These are phyloP conservation scores for Oryza longistaminata DNA, from an alignment of 176 grass and related monocot species.

Conservation along the genomic window DNA sequence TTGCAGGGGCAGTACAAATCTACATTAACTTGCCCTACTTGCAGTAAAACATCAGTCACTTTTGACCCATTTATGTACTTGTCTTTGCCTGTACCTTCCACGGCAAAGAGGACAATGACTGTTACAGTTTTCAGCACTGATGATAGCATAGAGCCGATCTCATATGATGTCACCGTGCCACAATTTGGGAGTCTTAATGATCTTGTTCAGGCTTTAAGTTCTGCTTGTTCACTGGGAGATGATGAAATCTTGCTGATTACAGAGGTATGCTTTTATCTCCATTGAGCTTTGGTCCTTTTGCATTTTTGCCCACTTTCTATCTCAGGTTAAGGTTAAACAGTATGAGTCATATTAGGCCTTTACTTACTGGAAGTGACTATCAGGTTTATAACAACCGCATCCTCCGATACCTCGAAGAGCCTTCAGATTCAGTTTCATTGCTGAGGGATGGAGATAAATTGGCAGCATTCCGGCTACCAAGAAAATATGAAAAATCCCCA, in stretches of 20 bases:
- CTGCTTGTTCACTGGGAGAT: constrained; percentile 70
- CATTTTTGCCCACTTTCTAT: constrained; percentile 8
- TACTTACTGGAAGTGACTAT: constrained; percentile 33
- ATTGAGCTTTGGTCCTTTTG: not conserved
- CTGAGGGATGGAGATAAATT: constrained; percentile 88
- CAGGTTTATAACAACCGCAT: constrained; percentile 87
- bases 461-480: constrained; percentile 75
- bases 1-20: constrained; percentile 96
- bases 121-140: constrained; percentile 87
- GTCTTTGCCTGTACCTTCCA: constrained; percentile 88
- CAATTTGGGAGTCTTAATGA: constrained; percentile 76
- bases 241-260: constrained; percentile 82
- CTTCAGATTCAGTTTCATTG: constrained; percentile 79
- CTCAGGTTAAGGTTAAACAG: constrained; percentile 32
- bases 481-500: constrained; percentile 54
- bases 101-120: constrained; percentile 75
- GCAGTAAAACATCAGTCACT: constrained; percentile 73
- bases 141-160: constrained; percentile 54
- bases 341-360: constrained; percentile 34
- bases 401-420: constrained; percentile 80
- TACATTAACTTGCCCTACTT: constrained; percentile 80
- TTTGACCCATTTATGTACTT: constrained; percentile 99
- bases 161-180: constrained; percentile 79
- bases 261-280: constrained; percentile 53
- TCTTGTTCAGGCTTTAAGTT: constrained; percentile 73